These are phyloP conservation scores for Lecanosticta acicola DNA, from an alignment of 2,329 filamentous ascomycete genomes.

Conservation along the genomic window DNA sequence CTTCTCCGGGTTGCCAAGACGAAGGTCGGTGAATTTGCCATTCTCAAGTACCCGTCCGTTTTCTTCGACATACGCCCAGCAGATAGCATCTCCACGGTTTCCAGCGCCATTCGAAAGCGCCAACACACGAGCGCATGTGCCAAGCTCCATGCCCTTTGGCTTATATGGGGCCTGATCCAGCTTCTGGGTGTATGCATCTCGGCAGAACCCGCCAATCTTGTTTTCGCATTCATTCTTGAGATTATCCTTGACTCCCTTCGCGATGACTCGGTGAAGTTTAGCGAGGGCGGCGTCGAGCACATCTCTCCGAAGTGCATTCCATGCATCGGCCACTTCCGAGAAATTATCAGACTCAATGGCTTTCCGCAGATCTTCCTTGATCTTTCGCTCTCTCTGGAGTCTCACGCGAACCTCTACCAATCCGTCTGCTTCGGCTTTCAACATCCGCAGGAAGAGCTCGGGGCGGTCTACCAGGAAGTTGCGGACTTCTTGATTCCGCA, in stretches of 20 bases:
- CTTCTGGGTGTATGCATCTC: slow-evolving; percentile 81
- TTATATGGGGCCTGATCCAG: slow-evolving; percentile 96
- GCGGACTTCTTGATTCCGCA: slow-evolving; percentile 70
- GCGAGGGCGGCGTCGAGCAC: slow-evolving; percentile 74
- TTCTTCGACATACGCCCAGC: slow-evolving; percentile 90
- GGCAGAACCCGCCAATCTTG: slow-evolving; percentile 77
- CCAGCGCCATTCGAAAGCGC: slow-evolving; percentile 81
- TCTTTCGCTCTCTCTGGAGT: slow-evolving; percentile 68
- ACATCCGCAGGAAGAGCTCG: slow-evolving; percentile 92
- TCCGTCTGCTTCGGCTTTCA: slow-evolving; percentile 92
- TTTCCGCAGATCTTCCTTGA: slow-evolving; percentile 68
- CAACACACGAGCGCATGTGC: slow-evolving; percentile 80
- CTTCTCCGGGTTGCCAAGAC: slow-evolving; percentile 61
- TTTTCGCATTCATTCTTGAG: slow-evolving; percentile 92
- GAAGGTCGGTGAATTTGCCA: slow-evolving; percentile 77
- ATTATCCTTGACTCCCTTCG: slow-evolving; percentile 90
- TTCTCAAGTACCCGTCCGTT: slow-evolving; percentile 84
- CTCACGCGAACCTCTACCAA: slow-evolving; percentile 78
- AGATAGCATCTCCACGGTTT: slow-evolving; percentile 71
- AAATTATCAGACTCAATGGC: slow-evolving; percentile 94
- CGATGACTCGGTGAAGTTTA: slow-evolving; percentile 77
- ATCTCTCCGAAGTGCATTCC: slow-evolving; percentile 83
- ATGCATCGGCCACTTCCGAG: slow-evolving; percentile 88
- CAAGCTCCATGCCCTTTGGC: slow-evolving; percentile 83
- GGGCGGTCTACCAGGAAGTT: slow-evolving; percentile 72